These are phyloP conservation scores for Hemerocallis citrina DNA, from an alignment of 106 monocot genomes.

Conservation along the genomic window DNA sequence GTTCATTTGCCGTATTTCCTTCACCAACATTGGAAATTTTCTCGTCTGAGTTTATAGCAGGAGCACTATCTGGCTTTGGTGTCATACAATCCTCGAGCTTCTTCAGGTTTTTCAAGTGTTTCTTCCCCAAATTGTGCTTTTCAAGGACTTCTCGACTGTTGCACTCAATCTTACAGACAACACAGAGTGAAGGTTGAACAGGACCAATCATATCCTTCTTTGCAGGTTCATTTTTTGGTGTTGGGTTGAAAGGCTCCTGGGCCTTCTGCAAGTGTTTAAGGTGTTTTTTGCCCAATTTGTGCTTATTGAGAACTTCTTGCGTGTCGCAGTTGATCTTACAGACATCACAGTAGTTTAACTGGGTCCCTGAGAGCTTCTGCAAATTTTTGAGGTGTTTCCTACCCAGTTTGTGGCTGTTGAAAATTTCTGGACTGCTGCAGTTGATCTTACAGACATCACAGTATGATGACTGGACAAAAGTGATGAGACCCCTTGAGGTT, in stretches of 20 bases:
- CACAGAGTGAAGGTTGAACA: slow-evolving; percentile 21
- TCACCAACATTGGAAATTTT: too few species aligned
- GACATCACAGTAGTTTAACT: slow-evolving; percentile 35
- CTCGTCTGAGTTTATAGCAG: not conserved
- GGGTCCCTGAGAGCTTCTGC: slow-evolving; percentile 11
- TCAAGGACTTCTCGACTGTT: too few species aligned
- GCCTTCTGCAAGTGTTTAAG: slow-evolving; percentile 18
- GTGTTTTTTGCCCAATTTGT: slow-evolving; percentile 33
- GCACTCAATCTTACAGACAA: too few species aligned
- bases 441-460: slow-evolving; percentile 33
- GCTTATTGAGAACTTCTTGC: slow-evolving; percentile 17
- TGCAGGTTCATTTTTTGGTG: slow-evolving; percentile 7
- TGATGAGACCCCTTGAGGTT: not conserved
- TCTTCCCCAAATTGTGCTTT: too few species aligned
- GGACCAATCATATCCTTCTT: not conserved
- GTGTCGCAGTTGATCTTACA: slow-evolving; percentile 30
- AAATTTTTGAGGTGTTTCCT: slow-evolving; percentile 26
- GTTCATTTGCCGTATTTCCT: too few species aligned
- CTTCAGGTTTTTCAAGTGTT: too few species aligned
- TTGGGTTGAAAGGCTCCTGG: slow-evolving; percentile 4
- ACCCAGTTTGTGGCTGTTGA: slow-evolving; percentile 24
- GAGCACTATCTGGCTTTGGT: slow-evolving; percentile 10
- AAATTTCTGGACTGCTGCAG: slow-evolving; percentile 21
- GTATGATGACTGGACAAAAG: slow-evolving; percentile 17
- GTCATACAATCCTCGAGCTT: too few species aligned